phyloP scores from a whole-genome alignment of 2,329 filamentous ascomycete genomes.

The Colletotrichum cereale region DNA sequence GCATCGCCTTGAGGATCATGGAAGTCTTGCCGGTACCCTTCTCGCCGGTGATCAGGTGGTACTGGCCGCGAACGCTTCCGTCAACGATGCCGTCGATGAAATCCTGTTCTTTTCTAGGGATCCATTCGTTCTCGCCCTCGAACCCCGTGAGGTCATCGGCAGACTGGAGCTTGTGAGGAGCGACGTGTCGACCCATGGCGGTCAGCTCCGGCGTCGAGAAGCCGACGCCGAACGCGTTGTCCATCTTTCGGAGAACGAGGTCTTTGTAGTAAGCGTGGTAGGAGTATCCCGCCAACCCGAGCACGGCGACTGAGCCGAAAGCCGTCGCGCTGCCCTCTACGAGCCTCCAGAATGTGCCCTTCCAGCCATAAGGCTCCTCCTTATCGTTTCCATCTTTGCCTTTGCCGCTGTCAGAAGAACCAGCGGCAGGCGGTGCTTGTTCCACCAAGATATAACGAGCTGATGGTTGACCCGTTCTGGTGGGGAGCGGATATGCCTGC shows the following conservation, averaged over 20 bases:
- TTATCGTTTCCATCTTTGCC: neutral
- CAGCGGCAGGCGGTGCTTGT: neutral
- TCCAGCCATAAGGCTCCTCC: slow-evolving; percentile 9
- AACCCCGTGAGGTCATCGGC: slow-evolving; percentile 42
- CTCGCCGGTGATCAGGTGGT: slow-evolving; percentile 76
- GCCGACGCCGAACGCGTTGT: slow-evolving; percentile 77
- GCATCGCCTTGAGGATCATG: slow-evolving; percentile 79
- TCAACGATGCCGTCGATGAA: slow-evolving; percentile 72
- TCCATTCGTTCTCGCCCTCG: slow-evolving; percentile 57
- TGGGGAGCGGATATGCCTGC: slow-evolving; percentile 1
- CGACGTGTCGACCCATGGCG: slow-evolving; percentile 55
- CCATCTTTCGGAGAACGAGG: slow-evolving; percentile 78
- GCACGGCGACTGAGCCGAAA: slow-evolving; percentile 46
- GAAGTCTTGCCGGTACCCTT: slow-evolving; percentile 80
- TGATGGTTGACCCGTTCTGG: neutral
- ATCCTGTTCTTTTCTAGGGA: slow-evolving; percentile 71
- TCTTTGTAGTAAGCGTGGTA: slow-evolving; percentile 69
- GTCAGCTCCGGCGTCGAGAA: slow-evolving; percentile 75
- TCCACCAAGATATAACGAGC: slow-evolving; percentile 10
- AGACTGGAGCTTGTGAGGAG: slow-evolving; percentile 43
- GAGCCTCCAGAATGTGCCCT: slow-evolving; percentile 43
- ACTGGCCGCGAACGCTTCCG: slow-evolving; percentile 70
- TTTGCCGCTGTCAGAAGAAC: neutral
- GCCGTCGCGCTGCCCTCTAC: slow-evolving; percentile 47
- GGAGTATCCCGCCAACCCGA: slow-evolving; percentile 50